Evolutionary conservation across 352 stramenopile genomes (phyloP).

Genomic region (Plasmopara halstedii): DNA sequence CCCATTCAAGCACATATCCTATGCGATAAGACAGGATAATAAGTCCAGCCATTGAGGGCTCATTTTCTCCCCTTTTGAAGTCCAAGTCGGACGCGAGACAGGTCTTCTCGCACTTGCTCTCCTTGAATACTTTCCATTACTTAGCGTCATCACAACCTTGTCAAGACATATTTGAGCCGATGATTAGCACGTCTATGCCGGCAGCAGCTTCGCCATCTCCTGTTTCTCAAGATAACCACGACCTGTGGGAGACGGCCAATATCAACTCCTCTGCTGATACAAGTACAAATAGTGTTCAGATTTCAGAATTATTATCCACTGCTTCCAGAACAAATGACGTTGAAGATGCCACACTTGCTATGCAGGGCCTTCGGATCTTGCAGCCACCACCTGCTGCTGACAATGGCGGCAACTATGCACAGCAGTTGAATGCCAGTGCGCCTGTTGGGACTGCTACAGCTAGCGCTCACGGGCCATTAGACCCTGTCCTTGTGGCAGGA

Average conservation of each 20-base stretch:
- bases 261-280: not conserved
- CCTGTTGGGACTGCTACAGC: slow-evolving; percentile 53
- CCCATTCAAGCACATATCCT: not conserved
- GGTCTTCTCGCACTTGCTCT: not conserved
- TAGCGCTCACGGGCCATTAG: slow-evolving; percentile 51
- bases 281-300: slow-evolving; percentile 1
- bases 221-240: slow-evolving; percentile 11
- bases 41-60: not conserved
- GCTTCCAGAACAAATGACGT: slow-evolving; percentile 9
- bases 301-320: slow-evolving; percentile 4
- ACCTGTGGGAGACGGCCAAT: slow-evolving; percentile 38
- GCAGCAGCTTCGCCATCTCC: not conserved
- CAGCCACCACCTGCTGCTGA: slow-evolving; percentile 28
- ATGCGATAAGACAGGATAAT: not conserved
- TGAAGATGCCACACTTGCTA: slow-evolving; percentile 15
- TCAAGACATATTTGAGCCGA: slow-evolving; percentile 7
- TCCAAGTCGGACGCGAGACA: not conserved
- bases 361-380: slow-evolving; percentile 35
- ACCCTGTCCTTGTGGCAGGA: slow-evolving; percentile 68
- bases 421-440: slow-evolving; percentile 11
- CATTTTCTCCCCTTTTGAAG: not conserved
- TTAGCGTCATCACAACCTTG: slow-evolving; percentile 4
- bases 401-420: slow-evolving; percentile 45
- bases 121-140: not conserved
- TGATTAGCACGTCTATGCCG: slow-evolving; percentile 19